Conservation (phyloP, 306 rosid species). For the Medicago ruthenica region DNA sequence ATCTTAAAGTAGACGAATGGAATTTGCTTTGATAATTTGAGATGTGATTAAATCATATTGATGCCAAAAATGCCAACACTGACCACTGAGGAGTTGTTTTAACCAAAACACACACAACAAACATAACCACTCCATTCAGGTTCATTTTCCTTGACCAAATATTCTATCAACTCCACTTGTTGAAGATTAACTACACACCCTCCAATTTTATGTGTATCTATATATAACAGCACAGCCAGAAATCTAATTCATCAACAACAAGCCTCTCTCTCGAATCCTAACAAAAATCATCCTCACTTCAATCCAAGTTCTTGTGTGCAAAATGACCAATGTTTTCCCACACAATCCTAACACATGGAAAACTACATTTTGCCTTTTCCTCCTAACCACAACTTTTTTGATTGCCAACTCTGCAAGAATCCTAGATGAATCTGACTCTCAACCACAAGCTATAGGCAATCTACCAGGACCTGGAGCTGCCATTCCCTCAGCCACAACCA, state of each 20-base stretch:
- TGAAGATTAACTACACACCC: neutral
- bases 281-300: neutral
- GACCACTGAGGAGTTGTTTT: slow-evolving; percentile 46
- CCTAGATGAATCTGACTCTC: slow-evolving; percentile 50
- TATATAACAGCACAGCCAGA: slow-evolving; percentile 29
- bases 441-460: slow-evolving; percentile 42
- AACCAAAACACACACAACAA: slow-evolving; percentile 52
- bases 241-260: slow-evolving; percentile 26
- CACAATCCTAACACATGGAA: slow-evolving; percentile 13
- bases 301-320: neutral
- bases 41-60: neutral
- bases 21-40: neutral
- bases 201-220: neutral
- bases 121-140: slow-evolving; percentile 66
- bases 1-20: neutral
- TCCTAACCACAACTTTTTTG: slow-evolving; percentile 38
- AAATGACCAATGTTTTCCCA: slow-evolving; percentile 46
- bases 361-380: slow-evolving; percentile 37
- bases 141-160: slow-evolving; percentile 28
- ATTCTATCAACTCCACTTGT: slow-evolving; percentile 61
- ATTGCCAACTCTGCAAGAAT: slow-evolving; percentile 53
- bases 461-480: slow-evolving; percentile 39
- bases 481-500: slow-evolving; percentile 42
- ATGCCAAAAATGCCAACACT: slow-evolving; percentile 29
- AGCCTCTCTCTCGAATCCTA: neutral